Evolutionary conservation across 78 protist species (phyloP).

Genomic region (Pigoraptor vietnamica): DNA sequence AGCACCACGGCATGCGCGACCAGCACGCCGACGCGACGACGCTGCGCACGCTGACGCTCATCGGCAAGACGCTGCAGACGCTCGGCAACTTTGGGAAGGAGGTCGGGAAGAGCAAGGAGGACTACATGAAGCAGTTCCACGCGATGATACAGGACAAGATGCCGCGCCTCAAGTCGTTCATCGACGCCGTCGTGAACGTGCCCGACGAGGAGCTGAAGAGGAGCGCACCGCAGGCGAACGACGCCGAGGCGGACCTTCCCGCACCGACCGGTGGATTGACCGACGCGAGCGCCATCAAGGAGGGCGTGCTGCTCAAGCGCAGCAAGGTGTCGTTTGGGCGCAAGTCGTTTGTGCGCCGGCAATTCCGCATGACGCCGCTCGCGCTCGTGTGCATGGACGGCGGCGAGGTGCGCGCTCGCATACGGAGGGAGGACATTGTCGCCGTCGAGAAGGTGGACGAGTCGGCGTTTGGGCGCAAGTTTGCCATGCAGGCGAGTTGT

Average conservation of each 20-base stretch:
- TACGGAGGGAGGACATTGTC: not conserved
- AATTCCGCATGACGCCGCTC: not conserved
- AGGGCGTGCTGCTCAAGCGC: not conserved
- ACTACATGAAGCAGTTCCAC: not conserved
- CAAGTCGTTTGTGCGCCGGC: not conserved
- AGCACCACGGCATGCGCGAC: not conserved
- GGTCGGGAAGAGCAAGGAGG: not conserved
- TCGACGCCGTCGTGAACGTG: not conserved
- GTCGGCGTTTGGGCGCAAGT: not conserved
- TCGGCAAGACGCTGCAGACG: not conserved
- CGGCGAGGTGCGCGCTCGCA: not conserved
- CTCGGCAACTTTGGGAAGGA: not conserved
- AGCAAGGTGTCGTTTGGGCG: not conserved
- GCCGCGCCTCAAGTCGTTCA: not conserved
- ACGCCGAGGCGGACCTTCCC: not conserved
- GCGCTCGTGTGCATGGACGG: not conserved
- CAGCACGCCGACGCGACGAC: not conserved
- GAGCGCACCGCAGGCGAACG: not conserved
- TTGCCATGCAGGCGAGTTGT: not conserved
- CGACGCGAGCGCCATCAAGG: not conserved
- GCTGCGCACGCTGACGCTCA: not conserved
- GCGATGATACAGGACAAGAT: not conserved
- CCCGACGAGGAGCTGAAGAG: not conserved
- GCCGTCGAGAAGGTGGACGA: constrained; percentile 1
- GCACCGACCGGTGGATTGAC: not conserved